Evolutionary conservation across 768 basidiomycete species (phyloP).

Genomic region (Leucosporidium yakuticum): DNA sequence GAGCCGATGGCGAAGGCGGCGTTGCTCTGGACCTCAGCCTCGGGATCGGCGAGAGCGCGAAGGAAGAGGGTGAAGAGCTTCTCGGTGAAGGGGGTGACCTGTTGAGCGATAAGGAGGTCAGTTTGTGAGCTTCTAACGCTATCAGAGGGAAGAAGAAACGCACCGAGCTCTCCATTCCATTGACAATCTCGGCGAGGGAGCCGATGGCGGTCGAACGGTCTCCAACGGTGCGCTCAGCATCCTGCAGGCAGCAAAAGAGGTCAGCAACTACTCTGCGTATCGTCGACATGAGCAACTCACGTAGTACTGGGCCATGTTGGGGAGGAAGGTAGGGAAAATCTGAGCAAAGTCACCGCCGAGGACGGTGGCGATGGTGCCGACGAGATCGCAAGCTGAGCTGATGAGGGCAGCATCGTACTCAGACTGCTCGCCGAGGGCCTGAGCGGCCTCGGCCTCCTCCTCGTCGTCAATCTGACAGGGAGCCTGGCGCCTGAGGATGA

Average conservation of each 20-base stretch:
- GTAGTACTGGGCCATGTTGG: constrained; percentile 84
- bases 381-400: constrained; percentile 87
- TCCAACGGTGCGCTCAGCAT: constrained; percentile 74
- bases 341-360: constrained; percentile 77
- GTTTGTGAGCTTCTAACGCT: too few species aligned
- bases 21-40: constrained; percentile 92
- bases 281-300: constrained; percentile 50
- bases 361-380: constrained; percentile 75
- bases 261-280: not conserved
- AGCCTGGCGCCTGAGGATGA: constrained; percentile 88
- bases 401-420: constrained; percentile 96
- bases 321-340: constrained; percentile 79
- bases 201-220: constrained; percentile 92
- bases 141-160: constrained; percentile 35
- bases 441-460: constrained; percentile 59
- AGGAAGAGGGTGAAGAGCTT: constrained; percentile 77
- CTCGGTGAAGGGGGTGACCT: constrained; percentile 73
- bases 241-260: constrained; percentile 47
- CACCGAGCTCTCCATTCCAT: constrained; percentile 66
- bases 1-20: constrained; percentile 91
- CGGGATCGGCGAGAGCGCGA: constrained; percentile 70
- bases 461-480: constrained; percentile 86
- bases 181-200: constrained; percentile 88
- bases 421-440: constrained; percentile 71
- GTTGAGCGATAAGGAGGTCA: too few species aligned